phyloP scores from a whole-genome alignment of 2,329 filamentous ascomycete species.

The Trichoderma sp. region DNA sequence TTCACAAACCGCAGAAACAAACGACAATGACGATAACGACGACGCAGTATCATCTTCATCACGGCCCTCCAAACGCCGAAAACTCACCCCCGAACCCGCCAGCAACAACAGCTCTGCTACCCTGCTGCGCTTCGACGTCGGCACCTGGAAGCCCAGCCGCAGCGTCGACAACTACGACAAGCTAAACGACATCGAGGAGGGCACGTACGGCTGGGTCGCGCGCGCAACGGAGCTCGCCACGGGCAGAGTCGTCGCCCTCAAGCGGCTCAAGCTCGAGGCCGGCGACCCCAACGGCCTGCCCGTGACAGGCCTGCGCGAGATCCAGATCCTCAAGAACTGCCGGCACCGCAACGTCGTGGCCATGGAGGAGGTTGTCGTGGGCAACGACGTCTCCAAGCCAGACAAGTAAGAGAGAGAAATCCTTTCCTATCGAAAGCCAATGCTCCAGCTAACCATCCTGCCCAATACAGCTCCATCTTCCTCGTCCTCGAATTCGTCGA shows the following conservation, averaged over 20 bases:
- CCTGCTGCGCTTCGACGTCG: slow-evolving; percentile 69
- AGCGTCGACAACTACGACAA: slow-evolving; percentile 87
- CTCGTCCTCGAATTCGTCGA: slow-evolving; percentile 97
- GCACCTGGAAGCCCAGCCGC: slow-evolving; percentile 66
- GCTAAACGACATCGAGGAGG: slow-evolving; percentile 96
- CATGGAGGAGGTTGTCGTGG: slow-evolving; percentile 80
- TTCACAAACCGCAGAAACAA: not conserved
- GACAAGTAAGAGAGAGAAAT: slow-evolving; percentile 44
- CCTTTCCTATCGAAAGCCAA: too few species aligned
- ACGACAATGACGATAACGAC: slow-evolving; percentile 11
- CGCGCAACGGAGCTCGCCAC: slow-evolving; percentile 72
- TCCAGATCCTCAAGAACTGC: slow-evolving; percentile 82
- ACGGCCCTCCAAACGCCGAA: slow-evolving; percentile 62
- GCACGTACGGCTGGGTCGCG: slow-evolving; percentile 92
- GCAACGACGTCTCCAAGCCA: slow-evolving; percentile 54
- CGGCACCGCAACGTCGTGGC: slow-evolving; percentile 79
- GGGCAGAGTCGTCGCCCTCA: slow-evolving; percentile 82
- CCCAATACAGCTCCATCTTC: slow-evolving; percentile 58
- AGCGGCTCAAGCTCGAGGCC: slow-evolving; percentile 86
- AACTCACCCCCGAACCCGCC: slow-evolving; percentile 49
- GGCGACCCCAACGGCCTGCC: slow-evolving; percentile 74
- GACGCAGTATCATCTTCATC: slow-evolving; percentile 28
- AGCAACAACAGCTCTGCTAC: slow-evolving; percentile 12
- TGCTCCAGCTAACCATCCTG: too few species aligned
- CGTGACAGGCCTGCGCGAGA: slow-evolving; percentile 89